Conservation (phyloP, 257 asterid species). For the Solanum arcanum region DNA sequence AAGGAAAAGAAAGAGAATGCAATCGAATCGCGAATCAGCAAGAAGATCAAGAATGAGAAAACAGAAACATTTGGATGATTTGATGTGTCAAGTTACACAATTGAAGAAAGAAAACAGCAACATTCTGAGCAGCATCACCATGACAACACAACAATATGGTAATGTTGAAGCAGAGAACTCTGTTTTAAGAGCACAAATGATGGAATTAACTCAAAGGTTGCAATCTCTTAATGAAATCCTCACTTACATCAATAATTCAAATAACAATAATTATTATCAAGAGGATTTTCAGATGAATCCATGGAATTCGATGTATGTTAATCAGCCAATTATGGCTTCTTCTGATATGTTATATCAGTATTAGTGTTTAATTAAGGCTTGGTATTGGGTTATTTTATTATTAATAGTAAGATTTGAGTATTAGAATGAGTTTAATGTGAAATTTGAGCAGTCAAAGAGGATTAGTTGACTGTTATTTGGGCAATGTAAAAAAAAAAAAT, state of each 20-base stretch:
- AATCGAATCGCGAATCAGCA: slow-evolving; percentile 90
- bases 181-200: slow-evolving; percentile 63
- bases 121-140: slow-evolving; percentile 18
- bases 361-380: slow-evolving; percentile 3
- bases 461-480: not conserved
- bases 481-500: not conserved
- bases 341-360: slow-evolving; percentile 46
- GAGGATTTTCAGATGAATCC: slow-evolving; percentile 26
- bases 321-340: slow-evolving; percentile 62
- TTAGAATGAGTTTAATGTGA: not conserved
- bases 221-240: slow-evolving; percentile 57
- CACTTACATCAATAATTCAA: slow-evolving; percentile 27
- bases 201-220: slow-evolving; percentile 62
- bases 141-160: slow-evolving; percentile 34
- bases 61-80: slow-evolving; percentile 73
- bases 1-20: slow-evolving; percentile 72
- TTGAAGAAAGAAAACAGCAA: slow-evolving; percentile 44
- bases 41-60: slow-evolving; percentile 80
- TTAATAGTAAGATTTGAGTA: not conserved
- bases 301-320: slow-evolving; percentile 47
- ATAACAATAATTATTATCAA: slow-evolving; percentile 7
- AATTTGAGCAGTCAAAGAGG: not conserved
- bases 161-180: slow-evolving; percentile 70
- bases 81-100: slow-evolving; percentile 38
- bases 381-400: not conserved